These are phyloP conservation scores for Phytophthora europaea DNA, from an alignment of 352 stramenopile species.

Conservation along the genomic window DNA sequence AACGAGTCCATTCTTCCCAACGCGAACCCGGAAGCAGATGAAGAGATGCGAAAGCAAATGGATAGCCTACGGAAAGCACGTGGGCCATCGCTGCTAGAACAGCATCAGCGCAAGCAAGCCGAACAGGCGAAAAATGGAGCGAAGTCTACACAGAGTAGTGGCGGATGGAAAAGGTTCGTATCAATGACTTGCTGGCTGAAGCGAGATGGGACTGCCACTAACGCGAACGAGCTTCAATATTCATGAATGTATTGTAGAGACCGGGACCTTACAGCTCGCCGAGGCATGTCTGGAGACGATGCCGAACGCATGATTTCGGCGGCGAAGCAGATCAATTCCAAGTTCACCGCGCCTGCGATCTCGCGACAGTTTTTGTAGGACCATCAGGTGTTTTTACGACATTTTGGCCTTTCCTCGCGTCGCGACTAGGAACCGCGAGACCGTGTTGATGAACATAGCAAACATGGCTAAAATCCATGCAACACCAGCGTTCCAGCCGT, in stretches of 20 bases:
- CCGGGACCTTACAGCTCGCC: conserved; percentile 68
- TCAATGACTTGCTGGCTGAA: background rate
- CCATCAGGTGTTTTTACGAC: conserved; percentile 9
- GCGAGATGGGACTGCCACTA: background rate
- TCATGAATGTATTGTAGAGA: conserved; percentile 49
- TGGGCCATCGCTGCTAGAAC: conserved; percentile 80
- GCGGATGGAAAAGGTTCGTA: conserved; percentile 74
- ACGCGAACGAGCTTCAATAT: conserved; percentile 1
- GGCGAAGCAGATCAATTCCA: conserved; percentile 85
- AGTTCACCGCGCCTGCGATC: conserved; percentile 88
- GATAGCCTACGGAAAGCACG: conserved; percentile 62
- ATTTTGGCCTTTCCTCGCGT: conserved; percentile 25
- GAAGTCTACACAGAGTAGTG: conserved; percentile 19
- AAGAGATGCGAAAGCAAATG: conserved; percentile 80
- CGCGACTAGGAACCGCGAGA: conserved; percentile 27
- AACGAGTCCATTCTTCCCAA: conserved; percentile 78
- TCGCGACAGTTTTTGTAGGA: conserved; percentile 84
- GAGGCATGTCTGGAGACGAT: conserved; percentile 75
- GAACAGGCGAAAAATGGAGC: conserved; percentile 47
- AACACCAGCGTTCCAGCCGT: conserved; percentile 32
- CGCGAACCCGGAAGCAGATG: conserved; percentile 72
- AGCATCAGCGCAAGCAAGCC: conserved; percentile 78
- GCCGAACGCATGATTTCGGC: conserved; percentile 80
- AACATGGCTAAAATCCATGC: conserved; percentile 27
- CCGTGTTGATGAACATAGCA: conserved; percentile 20